Conservation (phyloP, 2,329 filamentous ascomycete species). For the Huntiella savannae region DNA sequence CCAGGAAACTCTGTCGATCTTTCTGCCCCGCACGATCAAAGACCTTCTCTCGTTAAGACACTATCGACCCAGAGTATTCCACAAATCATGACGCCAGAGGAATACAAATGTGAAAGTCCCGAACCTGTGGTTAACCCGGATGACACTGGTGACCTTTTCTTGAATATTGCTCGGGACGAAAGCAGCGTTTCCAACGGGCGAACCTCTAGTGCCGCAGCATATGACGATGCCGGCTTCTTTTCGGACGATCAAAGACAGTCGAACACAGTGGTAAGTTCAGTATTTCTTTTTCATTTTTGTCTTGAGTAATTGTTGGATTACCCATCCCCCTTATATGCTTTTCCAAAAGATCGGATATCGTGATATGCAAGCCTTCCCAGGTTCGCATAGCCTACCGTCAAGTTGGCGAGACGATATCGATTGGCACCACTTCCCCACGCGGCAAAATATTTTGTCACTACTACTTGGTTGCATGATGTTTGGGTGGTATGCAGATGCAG, state of each 20-base stretch:
- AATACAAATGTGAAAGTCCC: background rate
- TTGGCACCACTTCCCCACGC: too few species aligned
- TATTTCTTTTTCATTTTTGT: background rate
- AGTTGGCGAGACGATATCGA: too few species aligned
- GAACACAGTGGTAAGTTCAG: constrained; percentile 22
- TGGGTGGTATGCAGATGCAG: too few species aligned
- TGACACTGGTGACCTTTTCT: constrained; percentile 38
- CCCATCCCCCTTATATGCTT: too few species aligned
- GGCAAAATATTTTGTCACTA: too few species aligned
- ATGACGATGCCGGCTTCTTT: constrained; percentile 15
- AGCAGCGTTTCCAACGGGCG: constrained; percentile 16
- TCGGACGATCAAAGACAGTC: constrained; percentile 8
- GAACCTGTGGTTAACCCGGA: constrained; percentile 18
- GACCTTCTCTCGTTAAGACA: too few species aligned
- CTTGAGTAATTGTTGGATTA: too few species aligned
- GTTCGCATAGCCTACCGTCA: too few species aligned
- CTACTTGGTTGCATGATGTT: too few species aligned
- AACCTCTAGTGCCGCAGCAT: constrained; percentile 19
- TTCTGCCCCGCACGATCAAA: too few species aligned
- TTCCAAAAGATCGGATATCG: too few species aligned
- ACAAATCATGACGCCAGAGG: constrained; percentile 4
- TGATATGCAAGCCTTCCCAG: too few species aligned
- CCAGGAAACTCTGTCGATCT: constrained; percentile 21
- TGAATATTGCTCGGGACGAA: constrained; percentile 39
- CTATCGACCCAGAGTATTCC: constrained; percentile 9